Conservation (phyloP, 2,329 filamentous ascomycete genomes). For the Nigrospora oryzae region DNA sequence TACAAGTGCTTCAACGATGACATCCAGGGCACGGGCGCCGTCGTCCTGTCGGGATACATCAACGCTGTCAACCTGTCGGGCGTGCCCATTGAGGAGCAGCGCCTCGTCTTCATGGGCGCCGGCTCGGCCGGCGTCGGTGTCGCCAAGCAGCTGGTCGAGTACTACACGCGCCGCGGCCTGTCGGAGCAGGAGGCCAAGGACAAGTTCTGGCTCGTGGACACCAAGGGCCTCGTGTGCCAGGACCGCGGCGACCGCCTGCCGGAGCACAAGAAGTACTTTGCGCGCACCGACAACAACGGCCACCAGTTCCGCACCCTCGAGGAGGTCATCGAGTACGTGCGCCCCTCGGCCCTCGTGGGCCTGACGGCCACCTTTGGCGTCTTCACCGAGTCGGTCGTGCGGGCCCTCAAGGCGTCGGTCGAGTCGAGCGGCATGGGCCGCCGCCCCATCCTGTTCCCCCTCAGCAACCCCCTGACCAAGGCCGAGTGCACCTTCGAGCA, state of each 20-base stretch:
- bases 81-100: conserved; percentile 80
- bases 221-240: conserved; percentile 85
- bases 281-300: conserved; percentile 54
- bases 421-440: conserved; percentile 60
- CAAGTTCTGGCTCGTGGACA: conserved; percentile 97
- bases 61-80: conserved; percentile 75
- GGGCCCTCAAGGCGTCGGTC: conserved; percentile 56
- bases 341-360: conserved; percentile 90
- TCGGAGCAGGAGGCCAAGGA: conserved; percentile 78
- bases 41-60: conserved; percentile 69
- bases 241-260: conserved; percentile 92
- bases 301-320: conserved; percentile 72
- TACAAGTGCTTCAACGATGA: conserved; percentile 99
- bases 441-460: conserved; percentile 85
- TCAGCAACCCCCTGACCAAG: conserved; percentile 93
- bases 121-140: conserved; percentile 95
- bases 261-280: conserved; percentile 75
- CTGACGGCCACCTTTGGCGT: conserved; percentile 90
- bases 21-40: conserved; percentile 93
- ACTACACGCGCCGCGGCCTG: conserved; percentile 87
- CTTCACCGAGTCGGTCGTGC: conserved; percentile 82
- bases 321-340: conserved; percentile 88
- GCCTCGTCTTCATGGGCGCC: conserved; percentile 91
- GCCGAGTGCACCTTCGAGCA: conserved; percentile 97
- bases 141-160: conserved; percentile 94